phyloP scores from a whole-genome alignment of 75 land plant genomes.

The Larix kaempferi region DNA sequence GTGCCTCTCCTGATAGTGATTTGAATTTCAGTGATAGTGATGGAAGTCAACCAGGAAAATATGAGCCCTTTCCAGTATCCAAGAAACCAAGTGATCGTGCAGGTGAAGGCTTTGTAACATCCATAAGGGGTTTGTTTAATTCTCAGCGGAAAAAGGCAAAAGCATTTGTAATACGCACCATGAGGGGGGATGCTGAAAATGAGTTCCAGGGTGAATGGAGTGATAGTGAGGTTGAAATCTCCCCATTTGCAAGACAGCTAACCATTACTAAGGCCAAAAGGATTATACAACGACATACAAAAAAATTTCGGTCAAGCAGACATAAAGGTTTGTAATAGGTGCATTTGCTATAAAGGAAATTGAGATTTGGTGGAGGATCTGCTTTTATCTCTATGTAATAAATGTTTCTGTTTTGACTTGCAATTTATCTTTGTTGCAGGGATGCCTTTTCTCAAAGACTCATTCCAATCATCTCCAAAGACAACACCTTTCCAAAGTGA shows the following conservation, averaged over 20 bases:
- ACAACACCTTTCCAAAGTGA: slow-evolving; percentile 59
- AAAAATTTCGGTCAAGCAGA: slow-evolving; percentile 62
- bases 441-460: slow-evolving; percentile 39
- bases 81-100: slow-evolving; percentile 85
- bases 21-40: slow-evolving; percentile 85
- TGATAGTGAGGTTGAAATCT: slow-evolving; percentile 64
- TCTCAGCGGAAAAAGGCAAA: slow-evolving; percentile 91
- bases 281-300: slow-evolving; percentile 78
- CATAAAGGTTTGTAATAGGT: slow-evolving; percentile 36
- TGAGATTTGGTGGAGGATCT: background rate
- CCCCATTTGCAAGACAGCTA: slow-evolving; percentile 68
- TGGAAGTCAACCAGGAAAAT: slow-evolving; percentile 42
- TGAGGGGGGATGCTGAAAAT: slow-evolving; percentile 78
- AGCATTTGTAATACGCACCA: slow-evolving; percentile 78
- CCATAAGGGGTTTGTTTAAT: slow-evolving; percentile 88
- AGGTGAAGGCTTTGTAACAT: slow-evolving; percentile 99
- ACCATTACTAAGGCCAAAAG: slow-evolving; percentile 76
- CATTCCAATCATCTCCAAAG: slow-evolving; percentile 55
- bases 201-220: slow-evolving; percentile 66
- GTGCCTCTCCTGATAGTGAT: slow-evolving; percentile 56
- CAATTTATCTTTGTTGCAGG: slow-evolving; percentile 16
- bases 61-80: slow-evolving; percentile 55
- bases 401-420: background rate
- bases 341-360: background rate
- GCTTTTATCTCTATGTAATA: background rate